phyloP scores from a whole-genome alignment of 306 rosid genomes.

The Cyamopsis tetragonoloba region DNA sequence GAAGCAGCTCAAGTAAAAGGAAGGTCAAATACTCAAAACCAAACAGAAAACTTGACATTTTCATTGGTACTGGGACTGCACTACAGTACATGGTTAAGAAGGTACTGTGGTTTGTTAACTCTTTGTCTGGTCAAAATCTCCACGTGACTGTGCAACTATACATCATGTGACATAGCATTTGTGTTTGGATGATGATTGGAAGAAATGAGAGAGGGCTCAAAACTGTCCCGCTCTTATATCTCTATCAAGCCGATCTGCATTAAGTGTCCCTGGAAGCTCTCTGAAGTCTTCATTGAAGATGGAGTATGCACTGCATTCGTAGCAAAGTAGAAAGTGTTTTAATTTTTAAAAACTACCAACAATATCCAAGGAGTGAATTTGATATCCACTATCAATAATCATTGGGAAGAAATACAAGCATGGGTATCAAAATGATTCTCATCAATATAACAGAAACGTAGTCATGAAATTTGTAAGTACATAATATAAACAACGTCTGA shows the following conservation, averaged over 20 bases:
- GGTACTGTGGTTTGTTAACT: slow-evolving; percentile 8
- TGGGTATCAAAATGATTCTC: not conserved
- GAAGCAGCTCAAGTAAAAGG: not conserved
- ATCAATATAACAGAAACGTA: not conserved
- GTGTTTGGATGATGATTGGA: slow-evolving; percentile 4
- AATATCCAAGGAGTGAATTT: slow-evolving; percentile 13
- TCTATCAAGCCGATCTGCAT: slow-evolving; percentile 84
- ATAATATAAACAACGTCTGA: not conserved
- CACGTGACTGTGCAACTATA: slow-evolving; percentile 18
- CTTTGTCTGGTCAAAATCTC: slow-evolving; percentile 4
- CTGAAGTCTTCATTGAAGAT: slow-evolving; percentile 91
- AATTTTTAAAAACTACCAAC: not conserved
- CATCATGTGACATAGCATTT: slow-evolving; percentile 21
- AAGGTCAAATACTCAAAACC: slow-evolving; percentile 19
- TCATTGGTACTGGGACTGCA: not conserved
- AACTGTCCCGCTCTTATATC: slow-evolving; percentile 86
- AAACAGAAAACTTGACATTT: slow-evolving; percentile 24
- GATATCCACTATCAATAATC: not conserved
- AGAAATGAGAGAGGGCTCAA: slow-evolving; percentile 36
- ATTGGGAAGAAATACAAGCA: not conserved
- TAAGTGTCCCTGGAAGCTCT: slow-evolving; percentile 91
- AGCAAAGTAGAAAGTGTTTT: not conserved
- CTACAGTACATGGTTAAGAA: not conserved
- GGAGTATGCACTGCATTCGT: slow-evolving; percentile 76
- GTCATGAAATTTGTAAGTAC: not conserved